Conservation (phyloP, 2,329 filamentous ascomycete genomes). For the Biscogniauxia mediterranea region DNA sequence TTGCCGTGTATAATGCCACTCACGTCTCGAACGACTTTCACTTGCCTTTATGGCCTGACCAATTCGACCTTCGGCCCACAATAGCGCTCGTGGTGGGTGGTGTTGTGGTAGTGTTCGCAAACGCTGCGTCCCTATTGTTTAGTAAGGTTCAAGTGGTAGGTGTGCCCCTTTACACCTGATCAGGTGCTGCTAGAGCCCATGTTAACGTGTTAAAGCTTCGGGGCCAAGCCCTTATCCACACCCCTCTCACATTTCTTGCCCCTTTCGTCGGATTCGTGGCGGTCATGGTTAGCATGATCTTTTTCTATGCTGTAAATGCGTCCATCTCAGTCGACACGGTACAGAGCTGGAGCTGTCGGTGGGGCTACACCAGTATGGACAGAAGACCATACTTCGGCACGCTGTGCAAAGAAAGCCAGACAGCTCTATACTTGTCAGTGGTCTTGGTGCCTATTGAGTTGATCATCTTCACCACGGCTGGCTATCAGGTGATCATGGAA, state of each 20-base stretch:
- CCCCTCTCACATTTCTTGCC: constrained; percentile 37
- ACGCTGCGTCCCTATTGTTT: constrained; percentile 45
- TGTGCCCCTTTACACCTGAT: constrained; percentile 11
- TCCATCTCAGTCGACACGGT: constrained; percentile 53
- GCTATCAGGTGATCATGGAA: constrained; percentile 44
- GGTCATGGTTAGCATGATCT: constrained; percentile 51
- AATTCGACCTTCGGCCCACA: constrained; percentile 57
- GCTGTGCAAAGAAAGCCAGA: constrained; percentile 56
- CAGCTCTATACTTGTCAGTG: constrained; percentile 52
- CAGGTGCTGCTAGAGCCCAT: not conserved
- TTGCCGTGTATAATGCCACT: constrained; percentile 56
- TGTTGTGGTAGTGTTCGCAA: constrained; percentile 48
- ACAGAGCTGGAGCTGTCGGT: constrained; percentile 63
- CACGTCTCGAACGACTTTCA: constrained; percentile 45
- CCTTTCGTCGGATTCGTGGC: constrained; percentile 44
- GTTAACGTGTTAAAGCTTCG: constrained; percentile 37
- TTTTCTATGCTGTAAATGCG: constrained; percentile 57
- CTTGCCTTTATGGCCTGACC: constrained; percentile 56
- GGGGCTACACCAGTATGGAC: constrained; percentile 52
- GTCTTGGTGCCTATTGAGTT: constrained; percentile 57
- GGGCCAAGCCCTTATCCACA: constrained; percentile 34
- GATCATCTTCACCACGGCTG: constrained; percentile 45
- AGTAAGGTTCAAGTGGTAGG: constrained; percentile 52
- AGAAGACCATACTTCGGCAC: constrained; percentile 53
- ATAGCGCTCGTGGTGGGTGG: constrained; percentile 53